phyloP scores from a whole-genome alignment of 805 yeast species.

The Kuraishia molischiana region DNA sequence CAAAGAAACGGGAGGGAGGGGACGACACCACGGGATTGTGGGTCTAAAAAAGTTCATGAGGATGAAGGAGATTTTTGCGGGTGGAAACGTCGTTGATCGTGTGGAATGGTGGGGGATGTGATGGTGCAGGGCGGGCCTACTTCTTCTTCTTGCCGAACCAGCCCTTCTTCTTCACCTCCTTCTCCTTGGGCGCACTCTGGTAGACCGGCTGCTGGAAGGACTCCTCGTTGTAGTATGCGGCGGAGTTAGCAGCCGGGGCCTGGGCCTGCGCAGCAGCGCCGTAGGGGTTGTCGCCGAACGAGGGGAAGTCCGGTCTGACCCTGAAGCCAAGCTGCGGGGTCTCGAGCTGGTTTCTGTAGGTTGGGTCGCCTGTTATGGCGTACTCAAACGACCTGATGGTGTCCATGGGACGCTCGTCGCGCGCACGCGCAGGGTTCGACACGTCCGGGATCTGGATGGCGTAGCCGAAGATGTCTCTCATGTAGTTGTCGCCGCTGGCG shows the following conservation, averaged over 20 bases:
- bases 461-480: constrained; percentile 80
- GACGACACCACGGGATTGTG: too few species aligned
- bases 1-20: too few species aligned
- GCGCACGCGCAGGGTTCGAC: constrained; percentile 85
- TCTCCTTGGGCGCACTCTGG: constrained; percentile 38
- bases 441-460: constrained; percentile 72
- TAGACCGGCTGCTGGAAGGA: constrained; percentile 24
- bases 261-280: constrained; percentile 21
- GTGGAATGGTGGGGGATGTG: too few species aligned
- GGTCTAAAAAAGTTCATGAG: too few species aligned
- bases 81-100: too few species aligned
- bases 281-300: constrained; percentile 29
- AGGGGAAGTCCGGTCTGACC: constrained; percentile 70
- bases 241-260: constrained; percentile 5
- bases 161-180: constrained; percentile 64
- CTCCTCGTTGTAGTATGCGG: constrained; percentile 26
- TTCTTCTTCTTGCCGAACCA: constrained; percentile 58
- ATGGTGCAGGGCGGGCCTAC: too few species aligned
- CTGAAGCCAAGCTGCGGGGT: constrained; percentile 75
- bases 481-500: constrained; percentile 36
- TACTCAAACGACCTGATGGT: constrained; percentile 92
- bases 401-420: constrained; percentile 96
- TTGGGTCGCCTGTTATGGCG: constrained; percentile 82
- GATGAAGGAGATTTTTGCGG: too few species aligned
- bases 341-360: constrained; percentile 75